Evolutionary conservation across 306 rosid species (phyloP).

Genomic region (Lathyrus sativus): DNA sequence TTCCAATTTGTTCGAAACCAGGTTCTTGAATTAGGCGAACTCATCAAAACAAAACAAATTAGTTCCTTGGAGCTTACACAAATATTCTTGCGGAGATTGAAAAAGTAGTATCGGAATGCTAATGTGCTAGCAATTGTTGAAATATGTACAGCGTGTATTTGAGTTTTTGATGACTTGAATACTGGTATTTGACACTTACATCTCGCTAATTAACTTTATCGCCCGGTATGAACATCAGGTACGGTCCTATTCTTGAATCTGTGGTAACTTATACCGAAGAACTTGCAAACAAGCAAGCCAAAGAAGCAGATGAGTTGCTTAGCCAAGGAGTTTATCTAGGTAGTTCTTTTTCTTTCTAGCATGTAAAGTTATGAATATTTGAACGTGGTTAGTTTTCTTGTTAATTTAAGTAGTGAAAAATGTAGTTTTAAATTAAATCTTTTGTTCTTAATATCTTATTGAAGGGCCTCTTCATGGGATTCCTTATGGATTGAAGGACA

Average conservation of each 20-base stretch:
- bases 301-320: slow-evolving; percentile 70
- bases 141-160: slow-evolving; percentile 6
- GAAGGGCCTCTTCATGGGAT: slow-evolving; percentile 83
- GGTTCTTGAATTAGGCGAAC: slow-evolving; percentile 80
- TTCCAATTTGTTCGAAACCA: slow-evolving; percentile 31
- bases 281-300: slow-evolving; percentile 67
- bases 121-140: slow-evolving; percentile 13
- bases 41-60: slow-evolving; percentile 65
- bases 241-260: slow-evolving; percentile 63
- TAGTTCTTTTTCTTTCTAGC: slow-evolving; percentile 33
- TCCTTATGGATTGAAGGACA: slow-evolving; percentile 87
- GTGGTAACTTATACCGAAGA: slow-evolving; percentile 71
- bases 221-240: slow-evolving; percentile 48
- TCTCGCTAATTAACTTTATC: slow-evolving; percentile 15
- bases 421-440: slow-evolving; percentile 6
- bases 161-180: slow-evolving; percentile 7
- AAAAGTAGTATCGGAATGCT: slow-evolving; percentile 49
- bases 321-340: slow-evolving; percentile 67
- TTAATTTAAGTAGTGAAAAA: background rate
- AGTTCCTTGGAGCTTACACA: slow-evolving; percentile 69
- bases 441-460: slow-evolving; percentile 2
- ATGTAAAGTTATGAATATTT: background rate
- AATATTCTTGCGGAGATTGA: slow-evolving; percentile 66
- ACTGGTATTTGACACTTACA: background rate
- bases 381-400: background rate